Percentiles rank a stretch among this genome's conserved stretches.
Conservation (phyloP, 371 early-diverging fungal genomes). For the Mucor sp. region DNA sequence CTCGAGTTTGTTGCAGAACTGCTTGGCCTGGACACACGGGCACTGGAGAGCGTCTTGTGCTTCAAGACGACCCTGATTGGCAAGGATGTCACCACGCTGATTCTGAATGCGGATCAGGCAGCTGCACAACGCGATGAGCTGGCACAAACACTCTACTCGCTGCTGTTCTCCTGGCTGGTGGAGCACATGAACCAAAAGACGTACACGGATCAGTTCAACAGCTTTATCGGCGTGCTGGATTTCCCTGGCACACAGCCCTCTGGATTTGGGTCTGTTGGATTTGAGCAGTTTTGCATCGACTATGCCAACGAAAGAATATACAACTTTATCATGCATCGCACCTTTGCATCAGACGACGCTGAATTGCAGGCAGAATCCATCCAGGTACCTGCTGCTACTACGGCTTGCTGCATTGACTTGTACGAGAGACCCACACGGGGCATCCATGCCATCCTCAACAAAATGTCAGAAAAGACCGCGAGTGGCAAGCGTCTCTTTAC, state of each 20-base stretch:
- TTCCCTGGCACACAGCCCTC: slow-evolving; percentile 57
- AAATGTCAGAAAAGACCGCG: slow-evolving; percentile 28
- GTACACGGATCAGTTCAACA: slow-evolving; percentile 63
- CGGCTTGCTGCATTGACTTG: slow-evolving; percentile 46
- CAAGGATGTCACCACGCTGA: slow-evolving; percentile 85
- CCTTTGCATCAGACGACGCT: slow-evolving; percentile 56
- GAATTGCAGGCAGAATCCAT: slow-evolving; percentile 52
- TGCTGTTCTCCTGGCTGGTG: slow-evolving; percentile 86
- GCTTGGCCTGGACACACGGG: slow-evolving; percentile 80
- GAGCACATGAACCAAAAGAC: slow-evolving; percentile 86
- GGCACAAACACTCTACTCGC: slow-evolving; percentile 76
- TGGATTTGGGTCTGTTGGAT: slow-evolving; percentile 31
- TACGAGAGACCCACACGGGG: slow-evolving; percentile 43
- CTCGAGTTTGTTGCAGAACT: slow-evolving; percentile 83
- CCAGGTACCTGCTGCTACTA: slow-evolving; percentile 39
- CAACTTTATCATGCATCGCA: slow-evolving; percentile 57
- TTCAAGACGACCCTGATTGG: slow-evolving; percentile 83
- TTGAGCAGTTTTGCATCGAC: slow-evolving; percentile 81
- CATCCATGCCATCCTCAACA: slow-evolving; percentile 47
- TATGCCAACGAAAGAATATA: slow-evolving; percentile 84
- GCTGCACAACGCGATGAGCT: slow-evolving; percentile 78
- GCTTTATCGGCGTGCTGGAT: slow-evolving; percentile 76
- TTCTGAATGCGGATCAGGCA: slow-evolving; percentile 80
- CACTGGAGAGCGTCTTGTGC: slow-evolving; percentile 82
- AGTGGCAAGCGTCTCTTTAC: slow-evolving; percentile 21